Evolutionary conservation across 31 red algal species (phyloP), one percentile per base, ranked within the genome.

Genomic region (Porphyra umbilicalis): DNA sequence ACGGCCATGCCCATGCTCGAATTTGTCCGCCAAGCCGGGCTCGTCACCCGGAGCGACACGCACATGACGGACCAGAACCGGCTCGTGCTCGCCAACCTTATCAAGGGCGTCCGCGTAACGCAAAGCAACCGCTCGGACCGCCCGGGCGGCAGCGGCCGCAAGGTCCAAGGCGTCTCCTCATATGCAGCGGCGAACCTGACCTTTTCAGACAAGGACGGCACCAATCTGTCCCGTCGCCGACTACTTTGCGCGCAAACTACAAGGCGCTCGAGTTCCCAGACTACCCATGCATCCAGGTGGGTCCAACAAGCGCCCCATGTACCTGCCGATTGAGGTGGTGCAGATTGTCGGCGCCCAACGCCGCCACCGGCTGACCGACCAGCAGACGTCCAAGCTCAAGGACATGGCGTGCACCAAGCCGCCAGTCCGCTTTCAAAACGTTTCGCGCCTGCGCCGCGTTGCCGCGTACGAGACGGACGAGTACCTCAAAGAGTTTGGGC

Each of bases 321-420:
- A 82, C 75, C 84, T 89, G 75, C 91, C 91, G 31, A 76, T 94
- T 39, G 91, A 94, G 81, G 75, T 80, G n/a, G 86, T 87, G 68
- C 75, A 38, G 76, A 85, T 94, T 75, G 33, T 80, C 10, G 36
- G 80, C 75, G 86, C 76, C 30, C 91, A 94, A 76, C 79, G 91
- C n/a, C 80, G 91, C 35, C 79, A 68, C 35, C 38, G 76, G 10
- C 77, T 40, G 80, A 37, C 87, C 35, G 83, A 30, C 32, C 80
- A 38, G 71, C 81, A 86, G 34, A 86, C 89, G 91, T 87, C 86
- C 78, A 84, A 90, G 30, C 67, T 81, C 74, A 88, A 89, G 86
- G 79, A 84, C 8, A 78, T 87, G 39, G 89, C 89, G 36, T 86
- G 82, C 11, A 78, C 84, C 31, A 81, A 36, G 33, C 91, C 91